Evolutionary conservation across 2,329 filamentous ascomycete species (phyloP), one percentile per base, ranked within the genome.

Genomic region (Ustilaginoidea virens): DNA sequence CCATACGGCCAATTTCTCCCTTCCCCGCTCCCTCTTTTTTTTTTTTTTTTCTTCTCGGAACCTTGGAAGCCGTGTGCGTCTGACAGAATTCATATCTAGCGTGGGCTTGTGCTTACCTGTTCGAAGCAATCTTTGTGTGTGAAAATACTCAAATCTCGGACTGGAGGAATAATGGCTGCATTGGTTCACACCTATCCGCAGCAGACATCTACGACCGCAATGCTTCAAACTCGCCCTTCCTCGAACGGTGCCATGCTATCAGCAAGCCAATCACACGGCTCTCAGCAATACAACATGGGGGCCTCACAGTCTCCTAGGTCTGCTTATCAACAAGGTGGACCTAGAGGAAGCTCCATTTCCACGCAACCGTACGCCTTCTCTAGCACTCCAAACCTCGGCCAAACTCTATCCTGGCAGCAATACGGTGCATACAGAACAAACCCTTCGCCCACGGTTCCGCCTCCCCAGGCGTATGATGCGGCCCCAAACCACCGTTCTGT

Each of bases 161-260:
- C 13, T 9, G 13, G 14, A 30, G 29, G 23, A 63, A 77, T 51
- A 53, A 87, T 90, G 81, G 80, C 80, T 63, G 79, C 80, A 55
- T 66, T 87, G 63, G 77, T 86, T 48, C 81, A 87, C 60, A 73
- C 77, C 36, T 80, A 80, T 50, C 71, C 80, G 46, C 76, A 81
- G 58, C 77, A 82, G 56, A 73, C 74, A 47, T 65, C 66, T 53
- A 74, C 78, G 41, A 66, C 74, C 45, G 75, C 75, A 39, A 78
- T 85, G 68, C 73, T 86, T 46, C 79, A 83, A 53, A 69, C 75
- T 43, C 71, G 76, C 51, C 71, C 76, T 37, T 65, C 66, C 31
- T 76, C 79, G 35, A 46, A 43, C 26, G 38, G 44, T 30, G 43
- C 39, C 41, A 54, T 56, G 40, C 70, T 76, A 49, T 50, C 65